Evolutionary conservation across 345 rosid genomes (phyloP).

Genomic region (Trapa incisa): DNA sequence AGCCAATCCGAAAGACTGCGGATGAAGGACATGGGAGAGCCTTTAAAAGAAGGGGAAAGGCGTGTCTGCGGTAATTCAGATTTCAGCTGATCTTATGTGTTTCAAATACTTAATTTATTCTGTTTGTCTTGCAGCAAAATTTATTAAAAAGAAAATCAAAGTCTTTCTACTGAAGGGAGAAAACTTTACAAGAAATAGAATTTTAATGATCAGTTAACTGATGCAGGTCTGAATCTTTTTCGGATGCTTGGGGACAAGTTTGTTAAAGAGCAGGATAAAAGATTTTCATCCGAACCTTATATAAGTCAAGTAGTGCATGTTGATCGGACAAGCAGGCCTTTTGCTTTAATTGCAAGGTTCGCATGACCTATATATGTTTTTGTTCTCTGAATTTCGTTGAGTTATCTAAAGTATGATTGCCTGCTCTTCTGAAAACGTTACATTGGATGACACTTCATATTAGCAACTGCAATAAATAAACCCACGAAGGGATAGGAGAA

Average conservation of each 20-base stretch:
- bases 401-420: background rate
- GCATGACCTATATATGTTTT: background rate
- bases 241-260: constrained; percentile 98
- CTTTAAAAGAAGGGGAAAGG: constrained; percentile 68
- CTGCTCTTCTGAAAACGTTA: background rate
- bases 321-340: constrained; percentile 37
- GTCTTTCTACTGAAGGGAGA: too few species aligned
- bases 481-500: background rate
- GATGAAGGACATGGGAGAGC: constrained; percentile 47
- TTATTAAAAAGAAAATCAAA: too few species aligned
- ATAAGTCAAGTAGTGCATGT: constrained; percentile 62
- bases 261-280: constrained; percentile 72
- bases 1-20: constrained; percentile 68
- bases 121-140: background rate
- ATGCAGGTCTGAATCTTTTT: constrained; percentile 76
- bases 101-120: background rate
- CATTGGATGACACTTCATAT: background rate
- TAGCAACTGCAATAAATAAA: background rate
- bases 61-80: constrained; percentile 56
- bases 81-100: background rate
- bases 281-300: constrained; percentile 79
- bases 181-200: background rate
- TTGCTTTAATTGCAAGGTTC: constrained; percentile 83
- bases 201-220: background rate
- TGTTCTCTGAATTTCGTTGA: background rate